Percentiles rank a stretch among this genome's conserved stretches.
Conservation (phyloP, 345 rosid genomes). For the Aquilaria sinensis region DNA sequence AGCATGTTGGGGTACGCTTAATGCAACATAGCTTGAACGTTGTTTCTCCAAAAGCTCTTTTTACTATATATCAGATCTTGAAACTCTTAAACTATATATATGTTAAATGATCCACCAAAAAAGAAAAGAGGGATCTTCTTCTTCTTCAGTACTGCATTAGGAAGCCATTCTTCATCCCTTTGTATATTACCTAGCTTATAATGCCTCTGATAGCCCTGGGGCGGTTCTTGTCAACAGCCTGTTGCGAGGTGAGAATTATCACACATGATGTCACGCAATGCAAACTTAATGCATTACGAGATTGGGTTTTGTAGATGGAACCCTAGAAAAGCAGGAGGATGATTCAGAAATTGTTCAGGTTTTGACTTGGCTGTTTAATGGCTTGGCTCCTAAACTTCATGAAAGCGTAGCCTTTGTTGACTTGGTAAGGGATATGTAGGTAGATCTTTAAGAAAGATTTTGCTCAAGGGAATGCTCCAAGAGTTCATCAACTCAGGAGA, state of each 20-base stretch:
- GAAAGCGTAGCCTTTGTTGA: neutral
- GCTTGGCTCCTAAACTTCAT: neutral
- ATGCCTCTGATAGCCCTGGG: neutral
- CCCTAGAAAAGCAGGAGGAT: neutral
- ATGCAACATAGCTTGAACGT: too few species aligned
- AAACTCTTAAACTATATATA: too few species aligned
- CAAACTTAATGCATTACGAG: neutral
- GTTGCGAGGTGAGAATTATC: neutral
- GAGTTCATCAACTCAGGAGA: neutral
- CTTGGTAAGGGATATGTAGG: neutral
- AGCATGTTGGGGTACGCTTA: too few species aligned
- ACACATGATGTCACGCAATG: neutral
- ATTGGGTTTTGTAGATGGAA: neutral
- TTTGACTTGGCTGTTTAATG: neutral
- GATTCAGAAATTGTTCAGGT: neutral
- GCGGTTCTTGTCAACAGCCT: neutral
- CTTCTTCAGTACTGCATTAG: too few species aligned
- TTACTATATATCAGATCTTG: too few species aligned
- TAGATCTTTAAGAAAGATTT: slow-evolving; percentile 9
- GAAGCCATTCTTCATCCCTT: too few species aligned
- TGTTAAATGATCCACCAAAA: too few species aligned
- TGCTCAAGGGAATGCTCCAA: slow-evolving; percentile 4
- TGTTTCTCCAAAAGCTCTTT: too few species aligned
- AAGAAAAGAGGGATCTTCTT: too few species aligned
- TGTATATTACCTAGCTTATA: neutral